phyloP scores from a whole-genome alignment of 139 green algal genomes.

The Trebouxia sp. region DNA sequence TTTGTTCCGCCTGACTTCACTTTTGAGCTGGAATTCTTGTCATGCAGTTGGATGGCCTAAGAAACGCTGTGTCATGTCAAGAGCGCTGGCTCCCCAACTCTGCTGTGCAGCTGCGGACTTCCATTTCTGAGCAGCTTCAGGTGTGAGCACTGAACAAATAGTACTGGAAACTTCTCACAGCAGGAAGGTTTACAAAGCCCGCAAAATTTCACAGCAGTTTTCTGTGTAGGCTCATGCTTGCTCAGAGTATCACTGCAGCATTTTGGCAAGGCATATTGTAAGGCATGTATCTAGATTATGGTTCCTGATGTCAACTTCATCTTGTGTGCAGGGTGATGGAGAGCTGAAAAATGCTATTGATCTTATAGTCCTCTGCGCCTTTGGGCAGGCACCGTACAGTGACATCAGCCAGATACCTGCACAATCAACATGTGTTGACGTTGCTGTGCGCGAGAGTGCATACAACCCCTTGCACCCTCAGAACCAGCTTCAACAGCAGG shows the following conservation, averaged over 20 bases:
- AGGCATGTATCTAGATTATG: too few species aligned
- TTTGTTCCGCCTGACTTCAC: too few species aligned
- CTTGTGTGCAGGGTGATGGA: slow-evolving; percentile 3
- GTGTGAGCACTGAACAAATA: not conserved
- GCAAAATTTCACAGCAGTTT: not conserved
- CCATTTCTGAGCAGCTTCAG: slow-evolving; percentile 26
- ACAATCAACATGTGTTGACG: slow-evolving; percentile 11
- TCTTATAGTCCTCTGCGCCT: slow-evolving; percentile 33
- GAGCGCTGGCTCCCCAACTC: slow-evolving; percentile 4
- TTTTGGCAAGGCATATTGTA: not conserved
- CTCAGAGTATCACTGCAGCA: not conserved
- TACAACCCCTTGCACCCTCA: slow-evolving; percentile 34
- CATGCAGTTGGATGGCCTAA: slow-evolving; percentile 29
- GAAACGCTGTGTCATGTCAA: not conserved
- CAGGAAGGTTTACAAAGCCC: not conserved
- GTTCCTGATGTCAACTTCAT: too few species aligned
- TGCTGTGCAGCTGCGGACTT: slow-evolving; percentile 17
- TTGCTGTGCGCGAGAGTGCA: slow-evolving; percentile 34
- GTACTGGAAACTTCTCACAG: not conserved
- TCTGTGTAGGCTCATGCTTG: not conserved
- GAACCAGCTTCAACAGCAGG: slow-evolving; percentile 11
- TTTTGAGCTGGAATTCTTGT: not conserved
- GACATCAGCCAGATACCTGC: not conserved
- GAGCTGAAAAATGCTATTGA: slow-evolving; percentile 18
- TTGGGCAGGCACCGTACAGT: not conserved